Percentiles rank a stretch among this genome's conserved stretches.
Evolutionary conservation across 2,329 filamentous ascomycete genomes (phyloP).

Genomic region (Arthrobotrys sphaeroides): DNA sequence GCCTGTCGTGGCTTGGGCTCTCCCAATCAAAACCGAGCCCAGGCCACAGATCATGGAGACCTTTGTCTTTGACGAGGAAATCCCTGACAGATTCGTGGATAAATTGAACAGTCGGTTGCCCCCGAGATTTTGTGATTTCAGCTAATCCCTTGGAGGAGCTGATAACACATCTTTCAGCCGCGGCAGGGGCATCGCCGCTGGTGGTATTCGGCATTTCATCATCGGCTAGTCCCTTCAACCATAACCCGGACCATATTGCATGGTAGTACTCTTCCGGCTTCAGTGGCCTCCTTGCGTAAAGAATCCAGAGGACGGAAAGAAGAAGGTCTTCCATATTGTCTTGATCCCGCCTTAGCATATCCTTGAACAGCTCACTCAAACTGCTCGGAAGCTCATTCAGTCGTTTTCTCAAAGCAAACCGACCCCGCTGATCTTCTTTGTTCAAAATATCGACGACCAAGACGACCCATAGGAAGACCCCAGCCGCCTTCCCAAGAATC

Average conservation of each 20-base stretch:
- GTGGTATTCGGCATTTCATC: conserved; percentile 21
- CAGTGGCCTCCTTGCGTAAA: conserved; percentile 51
- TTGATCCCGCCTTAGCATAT: conserved; percentile 66
- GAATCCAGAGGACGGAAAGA: conserved; percentile 38
- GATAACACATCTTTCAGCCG: conserved; percentile 54
- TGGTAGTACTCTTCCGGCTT: conserved; percentile 54
- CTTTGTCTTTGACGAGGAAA: conserved; percentile 59
- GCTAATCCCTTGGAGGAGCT: conserved; percentile 59
- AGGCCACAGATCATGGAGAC: conserved; percentile 50
- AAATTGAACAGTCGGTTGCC: conserved; percentile 58
- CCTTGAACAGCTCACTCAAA: conserved; percentile 63
- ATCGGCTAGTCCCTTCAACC: conserved; percentile 22
- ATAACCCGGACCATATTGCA: conserved; percentile 43
- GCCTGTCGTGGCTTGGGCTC: conserved; percentile 61
- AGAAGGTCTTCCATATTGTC: conserved; percentile 62
- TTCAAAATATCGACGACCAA: conserved; percentile 62
- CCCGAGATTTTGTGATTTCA: conserved; percentile 58
- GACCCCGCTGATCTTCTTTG: conserved; percentile 59
- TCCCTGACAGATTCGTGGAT: conserved; percentile 61
- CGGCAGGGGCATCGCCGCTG: neutral
- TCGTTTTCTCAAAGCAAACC: conserved; percentile 56
- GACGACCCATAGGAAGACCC: conserved; percentile 58
- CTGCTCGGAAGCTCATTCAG: conserved; percentile 61
- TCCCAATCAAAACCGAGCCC: conserved; percentile 30
- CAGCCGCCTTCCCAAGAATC: conserved; percentile 55